Base-by-base conservation (phyloP, 352 stramenopile genomes). In the Pythium phragmiticola region DNA sequence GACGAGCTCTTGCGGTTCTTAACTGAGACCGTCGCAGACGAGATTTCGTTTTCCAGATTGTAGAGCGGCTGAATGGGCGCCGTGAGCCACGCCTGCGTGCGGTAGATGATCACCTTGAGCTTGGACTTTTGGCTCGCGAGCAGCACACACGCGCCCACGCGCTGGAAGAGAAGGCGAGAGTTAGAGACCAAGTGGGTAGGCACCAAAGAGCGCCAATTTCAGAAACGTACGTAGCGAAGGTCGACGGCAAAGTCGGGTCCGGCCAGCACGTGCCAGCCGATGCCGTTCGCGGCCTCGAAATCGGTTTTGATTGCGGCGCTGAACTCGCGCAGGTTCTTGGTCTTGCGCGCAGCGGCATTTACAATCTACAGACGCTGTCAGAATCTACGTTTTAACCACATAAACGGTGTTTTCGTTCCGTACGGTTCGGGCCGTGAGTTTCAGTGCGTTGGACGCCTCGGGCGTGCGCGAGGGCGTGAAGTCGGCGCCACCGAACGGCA, bases 101-200 rank as follows among this genome's bases (percentile, higher is more conserved):
- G 84, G 54, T 88, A 93, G 48, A 93, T 52, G 49, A 93, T 60
- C 53, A 89, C 73, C 65, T 90, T 91, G 65, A 89, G 79, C 61
- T 85, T 87, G 57, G 68, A 76, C 23, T 66, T 57, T 57, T 84
- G 81, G 63, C 73, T 89, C 39, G 74, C 77, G 4, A 91, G 70
- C 68, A 93, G 53, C 60, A 90, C 74, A 51, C 82, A 89, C 28
- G 80, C 73, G 8, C 73, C 80, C 34, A 89, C 88, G 62, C 84
- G 77, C 82, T 93, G 26, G 3, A 43, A 23, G 26, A 73, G 19
- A 8, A 57, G 34, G 51, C 30, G 57, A 13, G 19, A 9, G 34
- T 39, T 39, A 39, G n/a, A n/a, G 39, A 46, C 4, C 7, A 46
- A 46, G 5, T 33, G 7, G 19, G 37, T 33, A 9, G 26, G 23